Conservation (phyloP, 2,329 filamentous ascomycete species). For the Orbilia brochopaga region DNA sequence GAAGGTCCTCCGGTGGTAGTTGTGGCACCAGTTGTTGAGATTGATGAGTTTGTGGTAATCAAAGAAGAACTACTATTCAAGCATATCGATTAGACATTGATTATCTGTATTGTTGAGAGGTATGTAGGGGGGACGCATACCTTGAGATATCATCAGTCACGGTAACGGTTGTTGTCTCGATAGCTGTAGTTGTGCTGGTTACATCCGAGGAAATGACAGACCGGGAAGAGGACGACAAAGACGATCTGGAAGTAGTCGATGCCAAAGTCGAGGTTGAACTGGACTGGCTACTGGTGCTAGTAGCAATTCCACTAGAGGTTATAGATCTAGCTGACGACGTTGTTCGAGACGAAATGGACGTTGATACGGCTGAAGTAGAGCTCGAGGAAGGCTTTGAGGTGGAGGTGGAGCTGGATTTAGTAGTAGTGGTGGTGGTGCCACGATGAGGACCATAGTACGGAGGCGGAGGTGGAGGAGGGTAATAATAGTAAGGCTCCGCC, state of each 20-base stretch:
- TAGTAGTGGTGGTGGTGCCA: constrained; percentile 17
- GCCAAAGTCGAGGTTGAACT: not conserved
- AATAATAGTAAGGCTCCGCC: constrained; percentile 36
- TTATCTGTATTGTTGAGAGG: not conserved
- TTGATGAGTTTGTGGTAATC: not conserved
- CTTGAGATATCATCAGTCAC: constrained; percentile 31
- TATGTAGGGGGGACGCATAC: constrained; percentile 4
- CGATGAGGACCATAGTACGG: constrained; percentile 17
- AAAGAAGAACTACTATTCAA: not conserved
- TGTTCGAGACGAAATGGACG: constrained; percentile 1
- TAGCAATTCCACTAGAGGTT: constrained; percentile 13
- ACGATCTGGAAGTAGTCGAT: not conserved
- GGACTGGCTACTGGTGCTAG: constrained; percentile 1
- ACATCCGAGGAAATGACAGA: constrained; percentile 4
- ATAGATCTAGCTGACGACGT: constrained; percentile 15
- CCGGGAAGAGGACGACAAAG: not conserved
- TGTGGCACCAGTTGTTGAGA: not conserved
- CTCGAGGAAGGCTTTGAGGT: not conserved
- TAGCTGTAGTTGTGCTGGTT: constrained; percentile 6
- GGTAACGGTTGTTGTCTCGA: constrained; percentile 20
- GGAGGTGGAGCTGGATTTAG: not conserved
- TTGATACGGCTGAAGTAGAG: constrained; percentile 2
- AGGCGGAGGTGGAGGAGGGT: constrained; percentile 14
- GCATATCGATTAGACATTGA: not conserved
- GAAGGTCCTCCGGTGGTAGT: constrained; percentile 9